Evolutionary conservation across 208 protist genomes (phyloP), one percentile per base, ranked within the genome.

Genomic region (Vickermania ingenoplastis): DNA sequence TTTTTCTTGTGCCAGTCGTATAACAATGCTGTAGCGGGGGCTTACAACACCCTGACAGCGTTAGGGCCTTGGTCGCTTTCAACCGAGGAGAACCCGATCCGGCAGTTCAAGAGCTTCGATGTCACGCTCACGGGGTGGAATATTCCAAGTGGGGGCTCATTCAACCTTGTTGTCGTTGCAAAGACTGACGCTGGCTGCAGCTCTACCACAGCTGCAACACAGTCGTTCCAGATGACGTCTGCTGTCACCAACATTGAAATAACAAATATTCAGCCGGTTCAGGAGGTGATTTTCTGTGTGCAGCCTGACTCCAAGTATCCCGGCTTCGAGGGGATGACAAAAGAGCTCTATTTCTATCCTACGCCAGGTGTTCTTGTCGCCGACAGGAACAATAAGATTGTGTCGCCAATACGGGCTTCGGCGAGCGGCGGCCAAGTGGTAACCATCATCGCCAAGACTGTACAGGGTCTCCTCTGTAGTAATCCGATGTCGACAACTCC

Each of bases 1-100:
- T 88, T 77, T 59, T 41, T 75, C 26, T 45, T 88, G 23, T 88
- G 81, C 65, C 77, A 74, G 31, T 63, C 71, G 23, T 28, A n/a
- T 21, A 23, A 50, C 1, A 45, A 62, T 3, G 28, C 54, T 21
- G 65, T 73, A 3, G 71, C 71, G 0, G 77, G 65, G 5, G 53
- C 77, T 23, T 56, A 68, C 36, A 69, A 54, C 22, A 73, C 71
- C 17, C 58, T 88, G 27, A 31, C 29, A 22, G 81, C 80, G 22
- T 55, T 88, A 14, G 52, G 63, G 2, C 63, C 69, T 3, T 81
- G 77, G 57, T 24, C 48, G 7, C 59, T 77, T 55, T 76, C 67
- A 1, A 61, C 69, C 7, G 31, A 56, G 11, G 68, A 59, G 1
- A 59, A 56, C 0, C 53, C 30, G 1, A 30, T 89, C 3, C 71